Base-by-base conservation (phyloP, 805 yeast species). In the Kazachstania bromeliacearum region DNA sequence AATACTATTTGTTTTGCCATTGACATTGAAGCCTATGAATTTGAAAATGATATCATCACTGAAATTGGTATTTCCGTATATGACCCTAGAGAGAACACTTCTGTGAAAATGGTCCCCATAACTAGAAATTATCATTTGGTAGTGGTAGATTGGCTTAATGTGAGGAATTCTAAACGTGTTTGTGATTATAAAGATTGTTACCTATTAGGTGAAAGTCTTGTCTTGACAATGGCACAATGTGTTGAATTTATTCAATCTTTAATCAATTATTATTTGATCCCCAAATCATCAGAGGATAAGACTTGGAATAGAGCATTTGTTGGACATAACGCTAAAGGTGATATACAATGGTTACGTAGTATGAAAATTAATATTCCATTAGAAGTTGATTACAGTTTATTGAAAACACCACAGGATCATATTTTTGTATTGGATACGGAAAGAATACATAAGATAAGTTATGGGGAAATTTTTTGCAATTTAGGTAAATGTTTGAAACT, bases 321-420 rank as follows among this genome's bases (percentile, higher is more conserved):
- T 18, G 87, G 84, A 1, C 88, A 79, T 53, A 68, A 67, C 34
- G 60, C 77, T 7, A 39, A 45, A n/a, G 76, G 75, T 10, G 87
- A 79, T 50, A 35, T 79, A n/a, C 58, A 50, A 30, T 71, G 77
- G 75, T 56, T 79, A 21, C 44, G 44, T 13, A 44, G 51, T 12
- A 40, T 73, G 27, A 77, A 75, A 10, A 59, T 77, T 2, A 36
- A 57, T 2, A 50, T 75, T 12, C 74, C 77, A 4, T 7, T 10
- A 13, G 16, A 15, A 12, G 18, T 34, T 20, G 37, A 34, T 28
- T 24, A 24, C 20, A 18, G 0, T 42, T 44, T 13, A 35, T 12
- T 26, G 28, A 24, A 27, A 17, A 23, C 14, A 13, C 28, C 28
- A 6, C 19, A 15, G n/a, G 20, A 31, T 21, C 17, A 37, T 41